phyloP scores from a whole-genome alignment of 2,329 filamentous ascomycete species.

The Chrysoporthe puriensis region DNA sequence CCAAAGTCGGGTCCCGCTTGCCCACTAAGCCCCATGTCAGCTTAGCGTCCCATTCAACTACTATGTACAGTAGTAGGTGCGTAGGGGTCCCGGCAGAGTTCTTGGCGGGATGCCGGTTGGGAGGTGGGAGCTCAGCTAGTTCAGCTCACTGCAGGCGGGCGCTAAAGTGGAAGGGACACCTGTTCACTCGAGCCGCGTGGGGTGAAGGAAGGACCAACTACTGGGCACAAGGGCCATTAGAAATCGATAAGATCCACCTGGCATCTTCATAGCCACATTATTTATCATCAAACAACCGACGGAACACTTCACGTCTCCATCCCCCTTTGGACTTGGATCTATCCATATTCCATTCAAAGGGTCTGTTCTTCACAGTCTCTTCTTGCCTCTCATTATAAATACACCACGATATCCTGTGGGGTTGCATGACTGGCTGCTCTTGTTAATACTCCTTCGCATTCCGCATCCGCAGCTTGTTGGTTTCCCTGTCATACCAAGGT shows the following conservation, averaged over 20 bases:
- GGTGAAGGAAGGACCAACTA: neutral
- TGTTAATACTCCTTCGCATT: neutral
- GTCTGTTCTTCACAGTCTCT: constrained; percentile 4
- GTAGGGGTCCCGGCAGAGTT: constrained; percentile 1
- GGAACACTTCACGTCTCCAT: neutral
- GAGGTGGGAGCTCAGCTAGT: neutral
- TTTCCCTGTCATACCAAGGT: constrained; percentile 18
- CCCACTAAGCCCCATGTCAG: neutral
- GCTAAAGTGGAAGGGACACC: constrained; percentile 19
- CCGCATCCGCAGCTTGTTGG: neutral
- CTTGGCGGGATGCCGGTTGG: neutral
- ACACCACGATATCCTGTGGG: constrained; percentile 15
- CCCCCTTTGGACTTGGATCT: constrained; percentile 7
- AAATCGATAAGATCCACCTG: constrained; percentile 24
- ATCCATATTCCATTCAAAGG: constrained; percentile 19
- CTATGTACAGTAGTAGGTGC: no score
- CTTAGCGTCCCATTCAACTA: neutral
- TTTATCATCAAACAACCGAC: constrained; percentile 4
- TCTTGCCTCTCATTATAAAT: constrained; percentile 21
- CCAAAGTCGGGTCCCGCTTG: neutral
- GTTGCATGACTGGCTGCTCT: constrained; percentile 12
- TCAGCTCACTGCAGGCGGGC: neutral
- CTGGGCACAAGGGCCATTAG: constrained; percentile 6
- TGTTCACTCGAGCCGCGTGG: constrained; percentile 14
- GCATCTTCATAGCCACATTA: constrained; percentile 4